These are phyloP conservation scores for Hypoxylon subgilvum DNA, from an alignment of 495 filamentous ascomycete species.

Conservation along the genomic window DNA sequence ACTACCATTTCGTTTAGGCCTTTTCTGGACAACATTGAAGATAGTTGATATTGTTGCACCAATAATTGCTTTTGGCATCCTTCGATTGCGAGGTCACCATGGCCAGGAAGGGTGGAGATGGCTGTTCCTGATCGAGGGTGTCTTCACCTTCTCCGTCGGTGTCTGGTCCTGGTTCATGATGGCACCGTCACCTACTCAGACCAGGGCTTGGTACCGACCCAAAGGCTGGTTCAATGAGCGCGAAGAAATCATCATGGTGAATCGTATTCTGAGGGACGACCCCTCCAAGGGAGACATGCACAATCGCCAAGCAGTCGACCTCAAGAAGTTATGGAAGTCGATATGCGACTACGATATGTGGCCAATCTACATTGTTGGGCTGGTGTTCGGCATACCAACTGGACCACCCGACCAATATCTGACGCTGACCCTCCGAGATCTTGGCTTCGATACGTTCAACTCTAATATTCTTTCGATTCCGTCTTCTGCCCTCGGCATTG, in stretches of 20 bases:
- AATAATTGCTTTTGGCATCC: constrained; percentile 68
- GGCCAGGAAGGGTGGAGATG: constrained; percentile 70
- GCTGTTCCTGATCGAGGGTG: constrained; percentile 63
- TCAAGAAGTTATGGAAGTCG: constrained; percentile 61
- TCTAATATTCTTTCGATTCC: constrained; percentile 75
- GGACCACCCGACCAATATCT: constrained; percentile 63
- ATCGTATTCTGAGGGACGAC: constrained; percentile 72
- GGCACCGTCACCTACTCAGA: constrained; percentile 70
- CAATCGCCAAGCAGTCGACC: constrained; percentile 65
- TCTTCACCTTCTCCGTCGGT: constrained; percentile 60
- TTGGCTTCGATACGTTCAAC: constrained; percentile 71
- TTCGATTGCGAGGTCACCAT: constrained; percentile 61
- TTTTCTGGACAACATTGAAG: constrained; percentile 68
- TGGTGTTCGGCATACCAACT: constrained; percentile 62
- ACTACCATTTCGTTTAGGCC: constrained; percentile 67
- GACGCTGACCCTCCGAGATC: constrained; percentile 62
- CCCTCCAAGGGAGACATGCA: constrained; percentile 68
- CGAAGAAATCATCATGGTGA: constrained; percentile 72
- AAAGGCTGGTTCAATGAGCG: constrained; percentile 70
- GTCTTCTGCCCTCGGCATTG: constrained; percentile 11
- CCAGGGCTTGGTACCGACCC: constrained; percentile 63
- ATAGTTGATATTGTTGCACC: constrained; percentile 61
- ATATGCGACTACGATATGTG: constrained; percentile 74
- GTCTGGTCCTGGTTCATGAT: constrained; percentile 67
- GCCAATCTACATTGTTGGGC: constrained; percentile 69